Base-by-base conservation (phyloP, 1,139 yeast genomes). In the Zygosaccharomyces pseudobailii region DNA sequence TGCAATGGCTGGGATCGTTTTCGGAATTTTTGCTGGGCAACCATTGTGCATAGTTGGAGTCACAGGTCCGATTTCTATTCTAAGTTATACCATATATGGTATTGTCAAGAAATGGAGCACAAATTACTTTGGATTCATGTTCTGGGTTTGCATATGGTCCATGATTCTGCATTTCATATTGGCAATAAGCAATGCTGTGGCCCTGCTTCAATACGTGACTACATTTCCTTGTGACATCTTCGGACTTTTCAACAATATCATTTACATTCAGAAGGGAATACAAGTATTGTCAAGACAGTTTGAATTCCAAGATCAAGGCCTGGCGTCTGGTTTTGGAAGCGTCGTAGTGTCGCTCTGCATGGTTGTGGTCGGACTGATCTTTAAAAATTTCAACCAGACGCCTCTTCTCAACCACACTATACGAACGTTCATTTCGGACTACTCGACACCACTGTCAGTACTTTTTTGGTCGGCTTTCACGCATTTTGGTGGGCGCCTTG, bases 11-110 rank as follows among this genome's bases (percentile, higher is more conserved):
- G 97, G 97, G 0, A 78, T 90, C 5, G 82, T 85, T 3, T 92
- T 92, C 72, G 97, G 97, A 0, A 59, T 86, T 5, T 72, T 90
- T 48, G 75, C 86, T 0, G 97, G 97, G 0, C 96, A 90, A 57
- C 97, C 98, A 0, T 68, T 92, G 32, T 87, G 96, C 60, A 87
- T 92, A 28, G 97, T 92, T n/a, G 98, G 98, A 3, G 97, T 92
- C 3, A 92, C 98, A 0, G 95, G 97, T 46, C 97, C 97, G 0
- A 83, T 92, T 10, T 73, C 95, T 2, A 89, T 92, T 49, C 90
- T 92, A 73, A 87, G 88, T 63, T 88, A 88, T 59, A 90, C 97
- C 0, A 92, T 92, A 1, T 92, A 86, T 64, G 88, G 87, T 50
- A 76, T 92, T 40, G 79, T 92, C 28, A 72, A 72, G 36, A 83